Evolutionary conservation across 2,329 filamentous ascomycete genomes (phyloP).

Genomic region (Acrocalymma vagum): DNA sequence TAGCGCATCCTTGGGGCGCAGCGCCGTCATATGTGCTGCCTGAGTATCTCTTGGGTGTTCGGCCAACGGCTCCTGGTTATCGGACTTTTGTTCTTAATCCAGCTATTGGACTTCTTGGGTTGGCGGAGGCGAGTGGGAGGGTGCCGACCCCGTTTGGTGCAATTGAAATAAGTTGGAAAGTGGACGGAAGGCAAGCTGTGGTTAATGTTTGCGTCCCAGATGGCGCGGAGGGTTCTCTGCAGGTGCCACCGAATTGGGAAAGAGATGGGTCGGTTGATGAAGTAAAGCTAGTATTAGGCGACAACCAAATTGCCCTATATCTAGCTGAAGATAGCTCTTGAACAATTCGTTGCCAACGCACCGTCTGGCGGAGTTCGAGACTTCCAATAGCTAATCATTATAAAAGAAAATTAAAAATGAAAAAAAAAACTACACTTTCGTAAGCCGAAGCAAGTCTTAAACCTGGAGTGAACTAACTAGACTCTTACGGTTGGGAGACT

Average conservation of each 20-base stretch:
- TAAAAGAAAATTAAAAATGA: too few relatives aligned
- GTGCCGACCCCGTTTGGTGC: constrained; percentile 1
- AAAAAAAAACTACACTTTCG: too few relatives aligned
- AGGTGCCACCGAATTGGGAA: constrained; percentile 1
- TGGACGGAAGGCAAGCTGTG: neutral
- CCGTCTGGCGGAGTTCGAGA: too few relatives aligned
- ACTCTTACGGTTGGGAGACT: too few relatives aligned
- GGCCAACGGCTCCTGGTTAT: constrained; percentile 17
- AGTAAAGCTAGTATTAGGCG: too few relatives aligned
- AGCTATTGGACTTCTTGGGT: constrained; percentile 1
- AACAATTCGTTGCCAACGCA: too few relatives aligned
- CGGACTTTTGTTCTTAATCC: constrained; percentile 10
- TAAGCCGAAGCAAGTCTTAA: too few relatives aligned
- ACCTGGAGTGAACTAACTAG: too few relatives aligned
- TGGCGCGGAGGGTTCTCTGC: neutral
- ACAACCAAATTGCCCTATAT: too few relatives aligned
- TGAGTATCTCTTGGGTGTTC: constrained; percentile 25
- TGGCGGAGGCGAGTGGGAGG: constrained; percentile 4
- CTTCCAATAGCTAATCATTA: too few relatives aligned
- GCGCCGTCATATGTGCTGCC: constrained; percentile 55
- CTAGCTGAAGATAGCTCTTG: too few relatives aligned
- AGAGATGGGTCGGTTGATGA: too few relatives aligned
- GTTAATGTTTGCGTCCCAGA: constrained; percentile 1
- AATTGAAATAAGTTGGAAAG: constrained; percentile 2
- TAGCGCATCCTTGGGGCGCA: constrained; percentile 56